phyloP scores from a whole-genome alignment of 257 asterid genomes.

The Catharanthus roseus region DNA sequence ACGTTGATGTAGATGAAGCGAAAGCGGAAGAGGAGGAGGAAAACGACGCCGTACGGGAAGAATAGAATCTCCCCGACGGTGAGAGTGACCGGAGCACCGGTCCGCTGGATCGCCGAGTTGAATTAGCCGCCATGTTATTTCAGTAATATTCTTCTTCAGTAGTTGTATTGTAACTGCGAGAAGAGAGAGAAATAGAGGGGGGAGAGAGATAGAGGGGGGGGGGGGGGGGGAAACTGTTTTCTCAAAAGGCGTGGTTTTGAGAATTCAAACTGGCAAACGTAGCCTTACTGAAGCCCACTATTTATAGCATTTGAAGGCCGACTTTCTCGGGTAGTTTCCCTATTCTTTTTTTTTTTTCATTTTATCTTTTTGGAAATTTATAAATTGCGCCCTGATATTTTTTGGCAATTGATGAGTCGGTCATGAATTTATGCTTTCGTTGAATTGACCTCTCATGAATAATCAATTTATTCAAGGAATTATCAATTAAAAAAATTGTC shows the following conservation, averaged over 20 bases:
- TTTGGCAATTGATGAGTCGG: conserved; percentile 10
- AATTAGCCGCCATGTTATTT: conserved; percentile 24
- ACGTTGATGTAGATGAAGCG: conserved; percentile 40
- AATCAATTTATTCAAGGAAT: neutral
- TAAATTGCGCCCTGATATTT: conserved; percentile 5
- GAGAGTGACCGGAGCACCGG: conserved; percentile 41
- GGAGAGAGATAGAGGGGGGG: neutral
- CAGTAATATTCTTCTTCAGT: neutral
- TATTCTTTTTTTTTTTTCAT: neutral
- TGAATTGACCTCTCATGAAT: neutral
- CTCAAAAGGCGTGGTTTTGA: neutral
- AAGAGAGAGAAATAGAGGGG: neutral
- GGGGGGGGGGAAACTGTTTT: neutral
- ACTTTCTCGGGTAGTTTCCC: no score
- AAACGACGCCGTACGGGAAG: conserved; percentile 21
- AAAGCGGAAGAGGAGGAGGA: conserved; percentile 18
- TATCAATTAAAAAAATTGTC: neutral
- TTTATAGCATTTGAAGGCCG: conserved; percentile 37
- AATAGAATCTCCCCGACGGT: conserved; percentile 21
- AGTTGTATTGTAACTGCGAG: neutral
- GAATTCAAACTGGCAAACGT: conserved; percentile 38
- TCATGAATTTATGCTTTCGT: neutral
- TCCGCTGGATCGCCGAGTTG: conserved; percentile 44
- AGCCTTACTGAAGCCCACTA: conserved; percentile 26
- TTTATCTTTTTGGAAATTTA: neutral